Evolutionary conservation across 2,329 filamentous ascomycete species (phyloP).

Genomic region (Herpotrichia juniperi): DNA sequence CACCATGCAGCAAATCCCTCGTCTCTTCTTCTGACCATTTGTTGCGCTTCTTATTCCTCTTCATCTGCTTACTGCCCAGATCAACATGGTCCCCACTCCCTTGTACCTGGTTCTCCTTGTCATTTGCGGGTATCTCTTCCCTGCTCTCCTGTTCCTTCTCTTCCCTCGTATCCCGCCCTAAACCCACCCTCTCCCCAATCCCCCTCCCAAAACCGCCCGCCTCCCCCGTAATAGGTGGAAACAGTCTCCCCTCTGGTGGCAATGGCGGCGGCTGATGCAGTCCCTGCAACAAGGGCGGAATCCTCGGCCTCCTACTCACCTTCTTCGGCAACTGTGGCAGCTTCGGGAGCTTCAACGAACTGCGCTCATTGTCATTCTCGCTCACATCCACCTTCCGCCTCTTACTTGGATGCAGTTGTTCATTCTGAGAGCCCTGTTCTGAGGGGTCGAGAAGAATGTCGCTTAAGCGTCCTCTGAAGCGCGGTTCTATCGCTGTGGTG

Average conservation of each 20-base stretch:
- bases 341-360: slow-evolving; percentile 46
- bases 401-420: slow-evolving; percentile 23
- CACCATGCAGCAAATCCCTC: slow-evolving; percentile 61
- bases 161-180: slow-evolving; percentile 7
- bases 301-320: slow-evolving; percentile 41
- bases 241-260: slow-evolving; percentile 59
- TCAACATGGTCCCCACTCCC: background rate
- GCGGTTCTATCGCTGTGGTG: slow-evolving; percentile 16
- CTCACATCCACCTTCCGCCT: slow-evolving; percentile 24
- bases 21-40: slow-evolving; percentile 70
- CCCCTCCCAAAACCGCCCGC: slow-evolving; percentile 29
- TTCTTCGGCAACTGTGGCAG: slow-evolving; percentile 42
- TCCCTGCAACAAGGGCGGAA: slow-evolving; percentile 61
- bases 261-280: slow-evolving; percentile 67
- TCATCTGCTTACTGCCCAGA: slow-evolving; percentile 14
- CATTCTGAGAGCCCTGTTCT: background rate
- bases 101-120: slow-evolving; percentile 4
- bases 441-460: slow-evolving; percentile 33
- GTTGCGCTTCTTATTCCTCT: slow-evolving; percentile 60
- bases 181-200: slow-evolving; percentile 21
- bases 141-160: background rate
- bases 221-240: slow-evolving; percentile 65
- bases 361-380: slow-evolving; percentile 21
- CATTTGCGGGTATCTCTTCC: background rate
- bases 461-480: slow-evolving; percentile 36